Conservation (phyloP, 2,329 filamentous ascomycete species). For the Malbranchea cinnamomea region DNA sequence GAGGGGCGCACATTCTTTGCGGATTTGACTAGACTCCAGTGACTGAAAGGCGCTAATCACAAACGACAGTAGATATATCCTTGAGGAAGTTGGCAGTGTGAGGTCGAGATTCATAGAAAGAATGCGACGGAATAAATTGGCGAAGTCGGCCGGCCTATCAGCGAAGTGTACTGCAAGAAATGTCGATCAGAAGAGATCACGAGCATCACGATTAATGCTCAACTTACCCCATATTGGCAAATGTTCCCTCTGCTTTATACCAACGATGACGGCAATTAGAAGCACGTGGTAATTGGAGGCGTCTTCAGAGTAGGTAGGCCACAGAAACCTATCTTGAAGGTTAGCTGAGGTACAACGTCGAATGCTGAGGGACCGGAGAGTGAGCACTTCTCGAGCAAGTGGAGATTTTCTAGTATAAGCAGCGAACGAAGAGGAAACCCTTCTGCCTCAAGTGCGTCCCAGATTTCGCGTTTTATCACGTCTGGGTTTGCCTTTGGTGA, state of each 20-base stretch:
- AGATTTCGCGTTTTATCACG: slow-evolving; percentile 73
- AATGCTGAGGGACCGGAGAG: slow-evolving; percentile 2
- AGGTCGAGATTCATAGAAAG: slow-evolving; percentile 71
- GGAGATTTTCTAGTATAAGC: slow-evolving; percentile 73
- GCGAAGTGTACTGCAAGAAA: slow-evolving; percentile 58
- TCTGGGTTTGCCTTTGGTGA: slow-evolving; percentile 64
- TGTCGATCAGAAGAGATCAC: slow-evolving; percentile 18
- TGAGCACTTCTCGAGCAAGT: slow-evolving; percentile 63
- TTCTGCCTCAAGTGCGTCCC: slow-evolving; percentile 73
- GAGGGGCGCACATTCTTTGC: slow-evolving; percentile 90
- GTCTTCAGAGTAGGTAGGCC: slow-evolving; percentile 82
- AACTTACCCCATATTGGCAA: slow-evolving; percentile 69
- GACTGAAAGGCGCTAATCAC: slow-evolving; percentile 88
- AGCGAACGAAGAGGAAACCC: slow-evolving; percentile 65
- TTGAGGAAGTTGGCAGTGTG: slow-evolving; percentile 49
- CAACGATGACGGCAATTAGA: slow-evolving; percentile 69
- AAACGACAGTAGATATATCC: slow-evolving; percentile 75
- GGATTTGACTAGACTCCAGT: slow-evolving; percentile 71
- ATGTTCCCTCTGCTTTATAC: slow-evolving; percentile 76
- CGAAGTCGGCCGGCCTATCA: slow-evolving; percentile 66
- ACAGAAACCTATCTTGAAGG: slow-evolving; percentile 49
- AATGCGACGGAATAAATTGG: slow-evolving; percentile 73
- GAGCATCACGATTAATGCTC: slow-evolving; percentile 3
- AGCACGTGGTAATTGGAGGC: slow-evolving; percentile 86
- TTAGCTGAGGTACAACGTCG: no score